phyloP scores from a whole-genome alignment of 2,329 filamentous ascomycete species.

The Ustulina deusta region DNA sequence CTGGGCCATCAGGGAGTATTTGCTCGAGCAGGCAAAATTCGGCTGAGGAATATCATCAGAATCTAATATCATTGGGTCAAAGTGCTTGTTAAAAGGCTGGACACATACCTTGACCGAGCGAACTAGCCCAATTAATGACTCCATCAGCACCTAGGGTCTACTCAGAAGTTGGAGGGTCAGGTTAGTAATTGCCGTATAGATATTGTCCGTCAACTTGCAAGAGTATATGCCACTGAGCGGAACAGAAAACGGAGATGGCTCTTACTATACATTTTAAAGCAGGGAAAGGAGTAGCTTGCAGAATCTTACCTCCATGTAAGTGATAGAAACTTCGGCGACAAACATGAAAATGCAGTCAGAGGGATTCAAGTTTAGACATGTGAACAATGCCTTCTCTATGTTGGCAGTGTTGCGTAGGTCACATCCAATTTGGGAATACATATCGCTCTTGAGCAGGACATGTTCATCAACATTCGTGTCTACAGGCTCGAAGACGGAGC shows the following conservation, averaged over 20 bases:
- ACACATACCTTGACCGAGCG: slow-evolving; percentile 71
- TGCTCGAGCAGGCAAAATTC: slow-evolving; percentile 91
- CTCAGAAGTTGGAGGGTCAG: background rate
- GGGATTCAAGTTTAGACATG: slow-evolving; percentile 69
- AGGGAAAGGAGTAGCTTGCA: background rate
- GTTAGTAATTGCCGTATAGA: background rate
- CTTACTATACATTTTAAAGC: background rate
- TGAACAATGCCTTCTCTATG: slow-evolving; percentile 70
- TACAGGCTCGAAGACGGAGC: slow-evolving; percentile 61
- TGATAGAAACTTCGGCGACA: slow-evolving; percentile 89
- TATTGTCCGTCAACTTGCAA: background rate
- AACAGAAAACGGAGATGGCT: background rate
- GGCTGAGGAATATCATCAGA: slow-evolving; percentile 58
- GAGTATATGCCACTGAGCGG: background rate
- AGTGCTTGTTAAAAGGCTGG: background rate
- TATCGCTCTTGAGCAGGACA: slow-evolving; percentile 72
- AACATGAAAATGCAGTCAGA: slow-evolving; percentile 76
- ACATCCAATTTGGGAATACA: slow-evolving; percentile 84
- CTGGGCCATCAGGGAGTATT: slow-evolving; percentile 79
- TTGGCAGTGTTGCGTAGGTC: slow-evolving; percentile 77
- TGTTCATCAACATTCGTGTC: slow-evolving; percentile 54
- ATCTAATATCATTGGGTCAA: background rate
- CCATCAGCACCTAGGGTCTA: slow-evolving; percentile 73
- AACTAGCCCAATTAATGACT: slow-evolving; percentile 82
- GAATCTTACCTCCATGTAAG: slow-evolving; percentile 77